phyloP scores from a whole-genome alignment of 2,329 filamentous ascomycete species.

The Cladophialophora bantiana region DNA sequence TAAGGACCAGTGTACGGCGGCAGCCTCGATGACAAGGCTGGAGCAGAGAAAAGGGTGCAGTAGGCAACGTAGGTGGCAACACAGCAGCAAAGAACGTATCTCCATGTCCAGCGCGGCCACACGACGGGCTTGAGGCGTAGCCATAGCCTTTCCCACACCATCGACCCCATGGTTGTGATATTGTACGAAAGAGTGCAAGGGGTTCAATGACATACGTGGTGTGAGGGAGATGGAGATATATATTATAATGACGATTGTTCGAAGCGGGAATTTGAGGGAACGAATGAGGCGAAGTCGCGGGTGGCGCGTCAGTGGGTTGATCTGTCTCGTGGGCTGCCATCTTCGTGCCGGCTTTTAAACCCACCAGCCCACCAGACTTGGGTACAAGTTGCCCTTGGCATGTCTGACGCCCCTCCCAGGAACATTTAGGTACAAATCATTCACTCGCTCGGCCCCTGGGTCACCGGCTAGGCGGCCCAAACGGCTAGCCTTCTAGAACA shows the following conservation, averaged over 20 bases:
- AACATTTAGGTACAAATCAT: no score
- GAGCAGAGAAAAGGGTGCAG: conserved; percentile 32
- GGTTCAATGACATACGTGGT: background rate
- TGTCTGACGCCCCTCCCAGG: background rate
- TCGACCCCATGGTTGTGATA: conserved; percentile 24
- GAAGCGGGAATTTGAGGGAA: background rate
- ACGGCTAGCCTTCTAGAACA: background rate
- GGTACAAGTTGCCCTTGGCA: background rate
- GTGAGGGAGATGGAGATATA: conserved; percentile 11
- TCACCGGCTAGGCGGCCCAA: no score
- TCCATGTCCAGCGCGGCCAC: conserved; percentile 36
- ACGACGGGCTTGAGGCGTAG: conserved; percentile 16
- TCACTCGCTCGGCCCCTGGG: no score
- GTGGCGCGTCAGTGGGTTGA: background rate
- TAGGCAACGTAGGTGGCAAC: conserved; percentile 32
- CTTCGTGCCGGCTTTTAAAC: background rate
- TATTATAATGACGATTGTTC: background rate
- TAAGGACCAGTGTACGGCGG: conserved; percentile 39
- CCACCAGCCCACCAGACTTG: background rate
- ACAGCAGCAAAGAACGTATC: conserved; percentile 33
- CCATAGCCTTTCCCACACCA: conserved; percentile 27
- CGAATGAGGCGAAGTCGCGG: background rate
- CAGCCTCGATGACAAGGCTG: conserved; percentile 36
- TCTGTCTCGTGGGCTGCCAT: background rate
- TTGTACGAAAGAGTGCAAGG: background rate